These are phyloP conservation scores for Pseudogymnoascus sp. DNA, from an alignment of 2,329 filamentous ascomycete genomes.

Conservation along the genomic window DNA sequence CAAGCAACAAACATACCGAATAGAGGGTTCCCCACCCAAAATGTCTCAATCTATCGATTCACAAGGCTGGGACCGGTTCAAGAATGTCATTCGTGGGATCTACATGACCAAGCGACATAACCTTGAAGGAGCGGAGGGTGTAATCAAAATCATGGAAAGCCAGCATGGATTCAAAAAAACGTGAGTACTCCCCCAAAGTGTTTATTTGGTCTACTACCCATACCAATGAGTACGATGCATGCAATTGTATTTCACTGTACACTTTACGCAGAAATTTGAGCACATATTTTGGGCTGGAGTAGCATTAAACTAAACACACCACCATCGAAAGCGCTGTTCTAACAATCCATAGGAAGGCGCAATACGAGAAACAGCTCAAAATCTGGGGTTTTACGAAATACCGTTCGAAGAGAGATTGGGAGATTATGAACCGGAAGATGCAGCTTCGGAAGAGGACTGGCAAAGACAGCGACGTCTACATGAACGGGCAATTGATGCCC, in stretches of 20 bases:
- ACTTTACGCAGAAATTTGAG: background rate
- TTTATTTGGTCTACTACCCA: background rate
- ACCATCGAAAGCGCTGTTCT: background rate
- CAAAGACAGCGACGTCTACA: conserved; percentile 6
- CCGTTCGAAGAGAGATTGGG: conserved; percentile 10
- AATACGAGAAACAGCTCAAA: conserved; percentile 14
- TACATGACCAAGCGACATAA: conserved; percentile 9
- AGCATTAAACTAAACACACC: background rate
- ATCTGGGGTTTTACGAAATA: conserved; percentile 12
- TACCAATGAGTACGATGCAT: background rate
- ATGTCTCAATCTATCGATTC: background rate
- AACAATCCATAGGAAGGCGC: conserved; percentile 9
- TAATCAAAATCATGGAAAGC: conserved; percentile 10
- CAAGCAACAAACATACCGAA: background rate
- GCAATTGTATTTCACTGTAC: background rate
- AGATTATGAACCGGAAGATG: conserved; percentile 3
- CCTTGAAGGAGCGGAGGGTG: conserved; percentile 1
- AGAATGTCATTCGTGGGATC: conserved; percentile 6
- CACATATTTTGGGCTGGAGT: background rate
- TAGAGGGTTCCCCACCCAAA: background rate
- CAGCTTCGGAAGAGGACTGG: conserved; percentile 1
- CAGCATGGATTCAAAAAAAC: conserved; percentile 8
- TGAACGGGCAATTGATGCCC: conserved; percentile 2
- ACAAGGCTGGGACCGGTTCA: conserved; percentile 5
- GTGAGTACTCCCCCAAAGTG: background rate